Conservation (phyloP, 345 rosid genomes). For the Anastatica hierochuntica region DNA sequence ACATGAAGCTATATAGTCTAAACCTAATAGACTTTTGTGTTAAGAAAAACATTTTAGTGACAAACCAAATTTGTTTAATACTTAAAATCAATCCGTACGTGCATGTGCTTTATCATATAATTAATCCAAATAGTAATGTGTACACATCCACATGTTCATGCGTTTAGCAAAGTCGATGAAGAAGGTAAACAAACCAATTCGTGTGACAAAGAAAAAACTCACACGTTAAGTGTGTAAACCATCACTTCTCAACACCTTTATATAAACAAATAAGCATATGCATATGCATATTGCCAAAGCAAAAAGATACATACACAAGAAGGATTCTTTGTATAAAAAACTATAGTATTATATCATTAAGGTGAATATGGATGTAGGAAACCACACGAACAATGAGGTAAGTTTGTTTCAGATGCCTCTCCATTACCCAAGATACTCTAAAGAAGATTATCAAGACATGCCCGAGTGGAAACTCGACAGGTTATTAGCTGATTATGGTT, state of each 20-base stretch:
- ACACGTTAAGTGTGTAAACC: conserved; percentile 16
- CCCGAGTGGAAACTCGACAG: conserved; percentile 54
- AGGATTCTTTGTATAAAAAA: background rate
- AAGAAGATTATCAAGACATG: conserved; percentile 45
- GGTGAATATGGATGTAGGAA: conserved; percentile 20
- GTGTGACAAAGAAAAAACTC: conserved; percentile 21
- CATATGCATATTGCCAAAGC: background rate
- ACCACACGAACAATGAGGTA: conserved; percentile 6
- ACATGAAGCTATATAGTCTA: too few relatives aligned
- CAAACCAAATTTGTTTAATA: too few relatives aligned
- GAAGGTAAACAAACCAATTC: conserved; percentile 23
- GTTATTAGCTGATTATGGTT: conserved; percentile 43
- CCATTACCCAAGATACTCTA: conserved; percentile 52
- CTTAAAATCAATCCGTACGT: too few relatives aligned
- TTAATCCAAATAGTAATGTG: background rate
- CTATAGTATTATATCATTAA: too few relatives aligned
- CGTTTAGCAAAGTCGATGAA: conserved; percentile 11
- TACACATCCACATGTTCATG: conserved; percentile 16
- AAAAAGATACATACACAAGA: background rate
- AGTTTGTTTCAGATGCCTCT: conserved; percentile 45
- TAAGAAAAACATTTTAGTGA: too few relatives aligned
- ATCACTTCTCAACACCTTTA: background rate
- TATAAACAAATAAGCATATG: background rate
- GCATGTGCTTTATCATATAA: too few relatives aligned
- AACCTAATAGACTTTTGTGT: too few relatives aligned